Base-by-base conservation (phyloP, 2,329 filamentous ascomycete genomes). In the Paraphoma chrysanthemicola region DNA sequence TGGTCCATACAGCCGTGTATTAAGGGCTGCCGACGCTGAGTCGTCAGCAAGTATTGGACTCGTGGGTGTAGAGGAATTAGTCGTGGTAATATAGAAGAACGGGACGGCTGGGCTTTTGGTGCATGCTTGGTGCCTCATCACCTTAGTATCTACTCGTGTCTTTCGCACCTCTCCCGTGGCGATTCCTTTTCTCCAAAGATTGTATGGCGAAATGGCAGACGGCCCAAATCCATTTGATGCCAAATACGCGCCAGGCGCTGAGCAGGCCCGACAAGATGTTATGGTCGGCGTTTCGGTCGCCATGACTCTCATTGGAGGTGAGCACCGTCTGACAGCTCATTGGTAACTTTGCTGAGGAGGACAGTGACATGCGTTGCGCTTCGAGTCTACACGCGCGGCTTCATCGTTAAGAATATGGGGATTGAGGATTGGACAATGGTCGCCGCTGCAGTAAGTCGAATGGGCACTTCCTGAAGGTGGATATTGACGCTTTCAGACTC, bases 341-440 rank as follows among this genome's bases (percentile, higher is more conserved):
- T n/a, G 14, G 1, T 5, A 31, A 16, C 2, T 4, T 29, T 31
- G 33, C 48, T 59, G 14, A 59, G 33, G 28, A 43, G 7, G 33
- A 1, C 29, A 69, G 63, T 63, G 48, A 52, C 59, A 3, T 63
- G 56, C 38, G 62, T 71, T 17, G 62, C 41, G 14, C 51, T 71
- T 28, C 63, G 67, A 38, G 39, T 70, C 10, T 63, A 67, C 52
- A 71, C 68, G 18, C 64, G 68, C 31, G 62, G 58, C n/a, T 62
- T 51, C 43, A 60, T 71, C 23, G 62, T 70, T 6, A 52, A 63
- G 3, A 70, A 64, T n/a, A 66, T 72, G 50, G 64, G 66, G n/a
- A 44, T 54, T 1, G 70, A 72, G 29, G 70, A 73, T 45, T 72
- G 67, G 67, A 66, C 63, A 9, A 72, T 70, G 53, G 57, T 71